These are phyloP conservation scores for Colletotrichum lupini DNA, from an alignment of 2,329 filamentous ascomycete genomes.

Conservation along the genomic window DNA sequence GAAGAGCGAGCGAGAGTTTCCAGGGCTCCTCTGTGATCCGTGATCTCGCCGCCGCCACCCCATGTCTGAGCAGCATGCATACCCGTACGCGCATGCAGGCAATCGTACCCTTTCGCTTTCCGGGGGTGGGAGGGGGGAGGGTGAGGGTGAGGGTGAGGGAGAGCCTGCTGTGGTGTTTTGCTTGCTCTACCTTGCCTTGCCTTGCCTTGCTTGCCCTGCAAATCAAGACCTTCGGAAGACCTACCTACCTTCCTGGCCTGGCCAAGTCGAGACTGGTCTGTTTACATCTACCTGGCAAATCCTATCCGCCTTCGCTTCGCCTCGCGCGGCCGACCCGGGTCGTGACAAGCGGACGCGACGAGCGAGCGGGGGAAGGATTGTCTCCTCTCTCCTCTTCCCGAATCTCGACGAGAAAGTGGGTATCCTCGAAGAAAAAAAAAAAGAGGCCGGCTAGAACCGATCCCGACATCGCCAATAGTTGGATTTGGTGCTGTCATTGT, in stretches of 20 bases:
- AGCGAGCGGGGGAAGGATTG: slow-evolving; percentile 5
- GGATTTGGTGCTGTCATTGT: slow-evolving; percentile 15
- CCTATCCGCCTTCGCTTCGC: slow-evolving; percentile 12
- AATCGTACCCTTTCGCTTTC: slow-evolving; percentile 24
- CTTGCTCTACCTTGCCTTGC: slow-evolving; percentile 1
- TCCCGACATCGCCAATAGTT: slow-evolving; percentile 18
- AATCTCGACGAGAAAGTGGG: slow-evolving; percentile 7
- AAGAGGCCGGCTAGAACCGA: slow-evolving; percentile 6
- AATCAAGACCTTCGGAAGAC: slow-evolving; percentile 3
- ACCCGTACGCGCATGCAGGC: slow-evolving; percentile 34
- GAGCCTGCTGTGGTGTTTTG: background rate
- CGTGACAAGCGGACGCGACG: slow-evolving; percentile 6
- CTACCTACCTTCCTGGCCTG: slow-evolving; percentile 9
- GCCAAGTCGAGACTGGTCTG: slow-evolving; percentile 16
- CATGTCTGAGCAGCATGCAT: slow-evolving; percentile 34
- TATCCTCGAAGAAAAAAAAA: background rate
- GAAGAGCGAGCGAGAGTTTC: background rate
- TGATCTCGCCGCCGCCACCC: slow-evolving; percentile 35
- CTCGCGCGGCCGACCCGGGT: slow-evolving; percentile 26
- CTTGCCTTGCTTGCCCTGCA: background rate
- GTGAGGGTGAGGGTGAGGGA: background rate
- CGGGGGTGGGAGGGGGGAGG: background rate
- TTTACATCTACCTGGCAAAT: slow-evolving; percentile 3
- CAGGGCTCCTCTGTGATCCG: slow-evolving; percentile 31
- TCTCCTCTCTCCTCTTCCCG: too few relatives aligned